Evolutionary conservation across 116 monocot species (phyloP).

Genomic region (Trichopus zeylanicus): DNA sequence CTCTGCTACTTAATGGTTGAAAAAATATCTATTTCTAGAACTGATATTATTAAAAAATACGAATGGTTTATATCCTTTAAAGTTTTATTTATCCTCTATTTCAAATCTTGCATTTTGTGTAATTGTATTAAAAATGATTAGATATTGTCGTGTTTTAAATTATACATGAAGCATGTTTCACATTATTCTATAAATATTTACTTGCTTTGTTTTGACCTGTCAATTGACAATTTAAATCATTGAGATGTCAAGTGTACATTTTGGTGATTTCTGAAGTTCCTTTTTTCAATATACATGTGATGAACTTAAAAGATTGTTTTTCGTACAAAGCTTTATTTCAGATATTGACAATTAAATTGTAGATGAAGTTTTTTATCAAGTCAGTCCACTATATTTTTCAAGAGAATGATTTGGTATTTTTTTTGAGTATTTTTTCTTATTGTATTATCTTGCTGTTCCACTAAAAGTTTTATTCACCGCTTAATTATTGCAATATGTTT

Average conservation of each 20-base stretch:
- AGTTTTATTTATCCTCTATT: not conserved
- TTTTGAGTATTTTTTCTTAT: too few relatives aligned
- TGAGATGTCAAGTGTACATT: too few relatives aligned
- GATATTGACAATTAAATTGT: constrained; percentile 98
- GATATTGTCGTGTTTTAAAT: too few relatives aligned
- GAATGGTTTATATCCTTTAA: not conserved
- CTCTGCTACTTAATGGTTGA: constrained; percentile 63
- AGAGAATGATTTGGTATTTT: not conserved
- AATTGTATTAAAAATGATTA: too few relatives aligned
- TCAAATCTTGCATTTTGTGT: not conserved
- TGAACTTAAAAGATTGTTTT: not conserved
- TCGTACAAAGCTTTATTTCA: constrained; percentile 80
- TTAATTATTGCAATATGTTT: too few relatives aligned
- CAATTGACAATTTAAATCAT: too few relatives aligned
- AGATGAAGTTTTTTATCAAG: constrained; percentile 99
- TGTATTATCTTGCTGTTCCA: too few relatives aligned
- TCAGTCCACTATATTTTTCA: constrained; percentile 8
- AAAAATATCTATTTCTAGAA: not conserved
- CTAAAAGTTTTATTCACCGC: too few relatives aligned
- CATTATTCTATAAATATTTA: too few relatives aligned
- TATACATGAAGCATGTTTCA: too few relatives aligned
- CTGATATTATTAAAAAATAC: not conserved
- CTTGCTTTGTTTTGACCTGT: too few relatives aligned
- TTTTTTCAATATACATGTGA: not conserved
- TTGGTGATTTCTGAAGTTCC: too few relatives aligned